phyloP scores from a whole-genome alignment of 2,329 filamentous ascomycete species.

The Aspergillus melleus region DNA sequence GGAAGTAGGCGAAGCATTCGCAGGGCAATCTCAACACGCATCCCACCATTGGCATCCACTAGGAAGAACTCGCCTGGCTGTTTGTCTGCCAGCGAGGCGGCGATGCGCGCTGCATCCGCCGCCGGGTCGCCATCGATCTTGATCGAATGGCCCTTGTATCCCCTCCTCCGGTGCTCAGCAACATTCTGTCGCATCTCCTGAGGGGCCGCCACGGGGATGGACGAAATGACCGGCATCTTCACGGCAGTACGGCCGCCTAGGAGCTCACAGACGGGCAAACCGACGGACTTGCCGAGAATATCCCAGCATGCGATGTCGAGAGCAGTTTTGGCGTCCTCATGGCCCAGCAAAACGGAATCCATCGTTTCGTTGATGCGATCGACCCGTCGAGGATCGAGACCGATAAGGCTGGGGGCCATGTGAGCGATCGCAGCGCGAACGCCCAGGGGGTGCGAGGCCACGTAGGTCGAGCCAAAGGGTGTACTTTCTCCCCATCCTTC shows the following conservation, averaged over 20 bases:
- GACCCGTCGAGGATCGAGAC: slow-evolving; percentile 25
- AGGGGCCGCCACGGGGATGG: neutral
- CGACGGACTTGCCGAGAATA: neutral
- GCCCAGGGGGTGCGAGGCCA: slow-evolving; percentile 24
- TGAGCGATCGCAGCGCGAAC: slow-evolving; percentile 26
- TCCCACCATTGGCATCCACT: slow-evolving; percentile 23
- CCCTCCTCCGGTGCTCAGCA: neutral
- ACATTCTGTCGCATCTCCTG: neutral
- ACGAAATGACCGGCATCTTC: slow-evolving; percentile 18
- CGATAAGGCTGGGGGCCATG: slow-evolving; percentile 25
- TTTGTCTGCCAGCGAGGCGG: slow-evolving; percentile 8
- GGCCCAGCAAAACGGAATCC: slow-evolving; percentile 23
- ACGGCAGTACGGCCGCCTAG: slow-evolving; percentile 22
- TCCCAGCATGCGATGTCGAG: slow-evolving; percentile 27
- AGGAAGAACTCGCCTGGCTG: slow-evolving; percentile 20
- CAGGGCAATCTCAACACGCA: slow-evolving; percentile 22
- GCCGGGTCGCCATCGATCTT: slow-evolving; percentile 11
- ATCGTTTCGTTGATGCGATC: slow-evolving; percentile 32
- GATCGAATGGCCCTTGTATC: slow-evolving; percentile 1
- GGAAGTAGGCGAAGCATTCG: slow-evolving; percentile 25
- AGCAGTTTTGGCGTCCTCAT: slow-evolving; percentile 24
- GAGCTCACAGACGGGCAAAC: too few relatives aligned
- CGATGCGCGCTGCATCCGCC: slow-evolving; percentile 12
- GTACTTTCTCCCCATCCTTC: slow-evolving; percentile 31
- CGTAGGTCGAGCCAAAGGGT: slow-evolving; percentile 22